A percentile compares a stretch with the other conserved stretches of the same genome.
These are phyloP conservation scores for Inonotus hispidus DNA, from an alignment of 1,284 basidiomycete genomes.

Conservation along the genomic window DNA sequence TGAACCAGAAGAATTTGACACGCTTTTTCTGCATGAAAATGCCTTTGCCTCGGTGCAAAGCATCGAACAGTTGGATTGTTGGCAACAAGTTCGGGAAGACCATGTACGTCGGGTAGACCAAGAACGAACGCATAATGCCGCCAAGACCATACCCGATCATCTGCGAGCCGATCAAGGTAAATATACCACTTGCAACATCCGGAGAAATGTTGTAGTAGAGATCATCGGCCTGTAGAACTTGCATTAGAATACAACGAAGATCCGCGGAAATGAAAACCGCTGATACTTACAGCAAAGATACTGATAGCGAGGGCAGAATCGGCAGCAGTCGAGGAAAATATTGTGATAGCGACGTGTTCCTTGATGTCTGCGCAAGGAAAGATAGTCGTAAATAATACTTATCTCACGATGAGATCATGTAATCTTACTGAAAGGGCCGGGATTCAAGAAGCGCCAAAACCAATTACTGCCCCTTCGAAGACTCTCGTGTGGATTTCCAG, in stretches of 20 bases:
- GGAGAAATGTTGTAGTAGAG: conserved; percentile 36
- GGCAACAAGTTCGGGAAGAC: conserved; percentile 29
- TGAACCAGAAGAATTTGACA: conserved; percentile 31
- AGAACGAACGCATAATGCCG: conserved; percentile 31
- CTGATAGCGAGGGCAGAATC: conserved; percentile 21
- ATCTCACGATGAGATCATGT: too few relatives aligned
- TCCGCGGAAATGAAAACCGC: too few relatives aligned
- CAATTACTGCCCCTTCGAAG: not conserved
- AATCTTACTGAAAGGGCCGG: conserved; percentile 28
- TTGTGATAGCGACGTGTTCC: conserved; percentile 31
- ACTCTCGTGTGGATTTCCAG: conserved; percentile 15
- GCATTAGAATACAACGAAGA: conserved; percentile 10
- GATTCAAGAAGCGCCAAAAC: conserved; percentile 29
- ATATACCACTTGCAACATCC: conserved; percentile 29
- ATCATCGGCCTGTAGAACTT: conserved; percentile 34
- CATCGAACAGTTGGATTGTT: conserved; percentile 31
- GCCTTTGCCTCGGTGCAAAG: conserved; percentile 27
- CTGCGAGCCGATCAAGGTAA: conserved; percentile 44
- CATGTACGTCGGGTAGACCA: conserved; percentile 30
- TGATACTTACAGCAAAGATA: too few relatives aligned
- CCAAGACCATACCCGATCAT: conserved; percentile 46
- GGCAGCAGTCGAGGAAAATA: conserved; percentile 24
- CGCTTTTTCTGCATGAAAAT: conserved; percentile 29
- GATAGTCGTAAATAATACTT: too few relatives aligned
- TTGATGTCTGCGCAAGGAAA: conserved; percentile 25